Percentiles rank a stretch among this genome's conserved stretches.
Conservation (phyloP, 2,329 filamentous ascomycete genomes). For the Cladosporium sp. region DNA sequence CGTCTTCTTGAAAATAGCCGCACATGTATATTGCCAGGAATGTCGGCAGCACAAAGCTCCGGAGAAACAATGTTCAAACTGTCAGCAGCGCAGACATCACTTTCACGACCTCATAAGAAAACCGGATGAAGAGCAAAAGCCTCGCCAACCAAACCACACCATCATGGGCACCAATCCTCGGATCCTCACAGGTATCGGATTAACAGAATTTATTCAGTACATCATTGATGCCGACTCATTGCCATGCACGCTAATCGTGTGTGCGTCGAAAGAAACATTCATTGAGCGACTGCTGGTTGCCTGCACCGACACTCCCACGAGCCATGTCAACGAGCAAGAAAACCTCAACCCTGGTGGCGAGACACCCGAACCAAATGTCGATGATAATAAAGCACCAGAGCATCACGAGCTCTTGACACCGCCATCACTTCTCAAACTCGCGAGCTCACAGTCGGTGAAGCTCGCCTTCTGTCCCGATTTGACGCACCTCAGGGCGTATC, state of each 20-base stretch:
- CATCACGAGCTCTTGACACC: neutral
- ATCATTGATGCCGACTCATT: conserved; percentile 53
- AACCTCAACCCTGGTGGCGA: neutral
- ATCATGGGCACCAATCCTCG: neutral
- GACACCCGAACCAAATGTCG: neutral
- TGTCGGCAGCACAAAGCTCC: too few relatives aligned
- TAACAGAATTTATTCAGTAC: conserved; percentile 56
- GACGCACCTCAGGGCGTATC: conserved; percentile 70
- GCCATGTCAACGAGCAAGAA: conserved; percentile 4
- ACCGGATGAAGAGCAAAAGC: neutral
- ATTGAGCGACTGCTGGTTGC: conserved; percentile 48
- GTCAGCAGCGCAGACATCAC: neutral
- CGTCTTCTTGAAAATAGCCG: too few relatives aligned
- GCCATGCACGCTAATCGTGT: conserved; percentile 66
- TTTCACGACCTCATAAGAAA: neutral
- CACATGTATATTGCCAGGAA: too few relatives aligned
- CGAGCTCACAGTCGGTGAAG: conserved; percentile 63
- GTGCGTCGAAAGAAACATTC: conserved; percentile 61
- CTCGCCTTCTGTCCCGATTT: conserved; percentile 71
- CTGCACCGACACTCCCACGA: neutral
- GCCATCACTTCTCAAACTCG: conserved; percentile 35
- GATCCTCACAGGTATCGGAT: conserved; percentile 3
- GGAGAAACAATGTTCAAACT: neutral
- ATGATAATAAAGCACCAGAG: neutral
- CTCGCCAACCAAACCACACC: neutral